Evolutionary conservation across 177 flowering plant genomes (phyloP).

Genomic region (Telopea speciosissima): DNA sequence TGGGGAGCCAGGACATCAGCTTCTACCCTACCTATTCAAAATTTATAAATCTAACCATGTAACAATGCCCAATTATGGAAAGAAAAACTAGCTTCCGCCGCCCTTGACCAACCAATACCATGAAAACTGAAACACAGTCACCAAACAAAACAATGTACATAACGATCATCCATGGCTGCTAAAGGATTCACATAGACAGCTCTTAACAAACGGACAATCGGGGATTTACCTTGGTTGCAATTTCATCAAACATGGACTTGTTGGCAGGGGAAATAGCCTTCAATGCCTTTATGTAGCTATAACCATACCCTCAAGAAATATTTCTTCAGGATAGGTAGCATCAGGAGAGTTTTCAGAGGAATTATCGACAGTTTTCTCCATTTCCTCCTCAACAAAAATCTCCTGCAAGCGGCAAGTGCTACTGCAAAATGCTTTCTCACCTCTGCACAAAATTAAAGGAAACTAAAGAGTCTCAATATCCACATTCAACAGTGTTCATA

Average conservation of each 20-base stretch:
- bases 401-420: constrained; percentile 53
- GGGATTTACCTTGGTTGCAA: constrained; percentile 21
- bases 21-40: constrained; percentile 22
- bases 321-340: constrained; percentile 13
- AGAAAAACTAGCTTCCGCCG: constrained; percentile 12
- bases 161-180: constrained; percentile 60
- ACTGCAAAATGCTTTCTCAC: constrained; percentile 94
- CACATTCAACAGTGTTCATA: neutral
- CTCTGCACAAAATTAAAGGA: constrained; percentile 37
- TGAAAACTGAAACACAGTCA: constrained; percentile 20
- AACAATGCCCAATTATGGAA: constrained; percentile 14
- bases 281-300: constrained; percentile 11
- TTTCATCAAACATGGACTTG: constrained; percentile 26
- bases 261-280: constrained; percentile 5
- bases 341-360: constrained; percentile 19
- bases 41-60: constrained; percentile 14
- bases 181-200: constrained; percentile 48
- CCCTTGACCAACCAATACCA: constrained; percentile 24
- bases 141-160: constrained; percentile 38
- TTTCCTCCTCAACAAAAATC: constrained; percentile 59
- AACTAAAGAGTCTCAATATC: constrained; percentile 2
- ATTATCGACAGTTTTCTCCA: constrained; percentile 29
- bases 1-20: constrained; percentile 27
- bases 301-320: constrained; percentile 21
- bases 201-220: constrained; percentile 45